Conservation (phyloP, 371 early-diverging fungal species). For the Mucor saturninus region DNA sequence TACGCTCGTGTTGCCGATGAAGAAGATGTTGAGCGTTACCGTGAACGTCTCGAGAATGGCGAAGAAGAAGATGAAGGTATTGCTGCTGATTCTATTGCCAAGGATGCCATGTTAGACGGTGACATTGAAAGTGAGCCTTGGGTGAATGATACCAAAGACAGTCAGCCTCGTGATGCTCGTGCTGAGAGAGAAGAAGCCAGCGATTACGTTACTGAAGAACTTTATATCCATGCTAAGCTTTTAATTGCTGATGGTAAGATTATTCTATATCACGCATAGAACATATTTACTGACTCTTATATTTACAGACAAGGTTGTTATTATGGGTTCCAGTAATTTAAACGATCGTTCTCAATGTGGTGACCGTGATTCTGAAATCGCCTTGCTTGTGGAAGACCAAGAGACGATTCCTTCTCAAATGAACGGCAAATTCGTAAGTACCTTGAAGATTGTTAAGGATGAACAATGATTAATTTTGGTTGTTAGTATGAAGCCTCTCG, state of each 20-base stretch:
- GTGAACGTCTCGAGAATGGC: slow-evolving; percentile 8
- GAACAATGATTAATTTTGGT: slow-evolving; percentile 1
- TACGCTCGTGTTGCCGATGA: slow-evolving; percentile 36
- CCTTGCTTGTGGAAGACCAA: slow-evolving; percentile 81
- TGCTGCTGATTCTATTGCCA: slow-evolving; percentile 42
- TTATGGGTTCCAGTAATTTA: slow-evolving; percentile 92
- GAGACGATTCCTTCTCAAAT: slow-evolving; percentile 71
- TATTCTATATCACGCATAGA: neutral
- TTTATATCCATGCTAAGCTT: slow-evolving; percentile 92
- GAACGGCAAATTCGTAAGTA: slow-evolving; percentile 71
- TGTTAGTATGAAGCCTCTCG: slow-evolving; percentile 59
- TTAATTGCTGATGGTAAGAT: slow-evolving; percentile 86
- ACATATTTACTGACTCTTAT: neutral
- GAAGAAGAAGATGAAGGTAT: slow-evolving; percentile 29
- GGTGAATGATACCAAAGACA: slow-evolving; percentile 35
- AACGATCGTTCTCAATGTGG: slow-evolving; percentile 94
- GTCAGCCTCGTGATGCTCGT: slow-evolving; percentile 29
- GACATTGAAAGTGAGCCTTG: slow-evolving; percentile 39
- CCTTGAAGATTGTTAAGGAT: neutral
- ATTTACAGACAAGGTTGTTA: slow-evolving; percentile 66
- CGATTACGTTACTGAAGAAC: slow-evolving; percentile 80
- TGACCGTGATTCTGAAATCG: slow-evolving; percentile 91
- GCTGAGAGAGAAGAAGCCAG: slow-evolving; percentile 38
- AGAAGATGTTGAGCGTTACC: slow-evolving; percentile 12
- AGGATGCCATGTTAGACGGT: slow-evolving; percentile 43